Evolutionary conservation across 2,329 filamentous ascomycete genomes (phyloP).

Genomic region (Aotearoamyces nothofagi): DNA sequence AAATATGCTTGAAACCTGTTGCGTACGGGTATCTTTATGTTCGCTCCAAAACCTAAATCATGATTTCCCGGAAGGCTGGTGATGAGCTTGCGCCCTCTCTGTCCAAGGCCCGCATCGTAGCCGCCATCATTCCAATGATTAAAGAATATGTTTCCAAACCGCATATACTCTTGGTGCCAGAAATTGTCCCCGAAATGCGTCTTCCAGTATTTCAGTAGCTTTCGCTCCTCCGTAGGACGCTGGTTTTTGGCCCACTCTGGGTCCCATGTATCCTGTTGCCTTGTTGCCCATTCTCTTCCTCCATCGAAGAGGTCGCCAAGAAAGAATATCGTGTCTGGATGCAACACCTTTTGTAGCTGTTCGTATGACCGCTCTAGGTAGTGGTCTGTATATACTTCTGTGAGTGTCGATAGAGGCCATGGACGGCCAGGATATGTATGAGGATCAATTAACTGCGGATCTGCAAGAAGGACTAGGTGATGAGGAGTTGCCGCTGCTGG

Average conservation of each 20-base stretch:
- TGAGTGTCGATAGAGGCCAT: slow-evolving; percentile 53
- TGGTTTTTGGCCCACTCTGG: slow-evolving; percentile 39
- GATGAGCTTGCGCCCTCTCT: slow-evolving; percentile 62
- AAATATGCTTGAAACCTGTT: slow-evolving; percentile 80
- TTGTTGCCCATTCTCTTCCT: slow-evolving; percentile 84
- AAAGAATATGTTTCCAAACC: slow-evolving; percentile 80
- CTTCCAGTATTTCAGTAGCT: slow-evolving; percentile 49
- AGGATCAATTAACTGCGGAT: slow-evolving; percentile 60
- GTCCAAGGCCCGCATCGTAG: slow-evolving; percentile 35
- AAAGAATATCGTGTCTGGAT: slow-evolving; percentile 82
- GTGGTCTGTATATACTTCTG: slow-evolving; percentile 67
- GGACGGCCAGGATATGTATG: slow-evolving; percentile 60
- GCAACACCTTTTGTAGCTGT: slow-evolving; percentile 58
- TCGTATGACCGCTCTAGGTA: slow-evolving; percentile 75
- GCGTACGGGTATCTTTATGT: slow-evolving; percentile 67
- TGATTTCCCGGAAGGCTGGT: slow-evolving; percentile 87
- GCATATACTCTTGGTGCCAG: slow-evolving; percentile 74
- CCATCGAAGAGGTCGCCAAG: slow-evolving; percentile 92
- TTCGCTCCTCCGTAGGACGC: slow-evolving; percentile 34
- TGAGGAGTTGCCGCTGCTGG: slow-evolving; percentile 67
- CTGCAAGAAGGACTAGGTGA: slow-evolving; percentile 51
- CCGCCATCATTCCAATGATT: slow-evolving; percentile 48
- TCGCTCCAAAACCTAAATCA: slow-evolving; percentile 78
- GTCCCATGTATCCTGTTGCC: slow-evolving; percentile 40
- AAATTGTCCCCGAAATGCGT: slow-evolving; percentile 65